These are phyloP conservation scores for Boletus rufocinnamomeus DNA, from an alignment of 768 basidiomycete species.

Conservation along the genomic window DNA sequence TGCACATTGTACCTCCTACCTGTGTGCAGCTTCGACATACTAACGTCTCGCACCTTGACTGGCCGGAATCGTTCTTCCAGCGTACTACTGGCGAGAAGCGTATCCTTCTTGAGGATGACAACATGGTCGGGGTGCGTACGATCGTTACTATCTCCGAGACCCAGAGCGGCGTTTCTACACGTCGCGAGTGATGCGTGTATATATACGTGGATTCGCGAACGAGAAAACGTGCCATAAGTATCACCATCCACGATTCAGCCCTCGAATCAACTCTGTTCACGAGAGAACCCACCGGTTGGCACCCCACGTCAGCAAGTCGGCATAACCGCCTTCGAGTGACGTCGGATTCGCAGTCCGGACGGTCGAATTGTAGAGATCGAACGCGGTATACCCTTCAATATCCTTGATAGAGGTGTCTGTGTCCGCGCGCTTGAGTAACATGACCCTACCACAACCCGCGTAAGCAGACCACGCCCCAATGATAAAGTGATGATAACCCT, in stretches of 20 bases:
- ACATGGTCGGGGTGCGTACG: constrained; percentile 79
- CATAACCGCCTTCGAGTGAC: constrained; percentile 33
- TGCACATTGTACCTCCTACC: constrained; percentile 39
- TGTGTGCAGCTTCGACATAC: constrained; percentile 92
- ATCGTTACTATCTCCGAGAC: constrained; percentile 78
- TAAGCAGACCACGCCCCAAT: constrained; percentile 13
- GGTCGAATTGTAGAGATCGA: constrained; percentile 92
- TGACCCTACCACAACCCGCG: constrained; percentile 47
- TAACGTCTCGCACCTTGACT: constrained; percentile 61
- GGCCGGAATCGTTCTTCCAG: constrained; percentile 59
- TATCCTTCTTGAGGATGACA: constrained; percentile 38
- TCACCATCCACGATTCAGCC: background rate
- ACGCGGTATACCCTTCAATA: constrained; percentile 85
- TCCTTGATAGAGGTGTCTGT: constrained; percentile 77
- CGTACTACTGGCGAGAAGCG: constrained; percentile 15
- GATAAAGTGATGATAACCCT: constrained; percentile 29
- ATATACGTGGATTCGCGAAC: background rate
- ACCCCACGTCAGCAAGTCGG: constrained; percentile 88
- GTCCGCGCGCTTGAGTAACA: constrained; percentile 75
- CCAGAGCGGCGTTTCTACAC: constrained; percentile 82
- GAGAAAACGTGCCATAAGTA: background rate
- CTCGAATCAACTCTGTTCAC: background rate
- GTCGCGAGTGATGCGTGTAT: background rate
- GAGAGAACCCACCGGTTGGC: constrained; percentile 58
- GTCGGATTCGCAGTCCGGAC: constrained; percentile 69